Evolutionary conservation across 2,329 filamentous ascomycete species (phyloP).

Genomic region (Chaetomiaceae sp.): DNA sequence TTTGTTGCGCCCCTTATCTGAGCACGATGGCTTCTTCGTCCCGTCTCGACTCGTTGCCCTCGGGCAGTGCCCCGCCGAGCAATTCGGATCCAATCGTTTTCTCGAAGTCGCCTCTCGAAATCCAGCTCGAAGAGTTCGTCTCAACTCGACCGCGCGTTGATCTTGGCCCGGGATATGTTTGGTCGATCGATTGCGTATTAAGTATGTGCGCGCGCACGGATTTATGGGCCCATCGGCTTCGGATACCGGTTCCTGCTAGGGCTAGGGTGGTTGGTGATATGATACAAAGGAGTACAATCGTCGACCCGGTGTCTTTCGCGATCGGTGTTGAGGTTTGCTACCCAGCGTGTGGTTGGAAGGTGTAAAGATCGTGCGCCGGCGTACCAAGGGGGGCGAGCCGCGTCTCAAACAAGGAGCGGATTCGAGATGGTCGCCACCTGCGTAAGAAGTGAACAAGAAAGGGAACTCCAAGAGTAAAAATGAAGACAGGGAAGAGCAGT

Average conservation of each 20-base stretch:
- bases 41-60: not conserved
- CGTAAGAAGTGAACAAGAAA: slow-evolving; percentile 6
- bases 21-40: not conserved
- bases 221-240: slow-evolving; percentile 18
- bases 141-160: not conserved
- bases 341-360: slow-evolving; percentile 4
- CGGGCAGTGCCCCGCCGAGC: not conserved
- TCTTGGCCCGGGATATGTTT: not conserved
- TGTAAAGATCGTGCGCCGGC: slow-evolving; percentile 13
- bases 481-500: slow-evolving; percentile 9
- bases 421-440: slow-evolving; percentile 17
- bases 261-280: not conserved
- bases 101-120: not conserved
- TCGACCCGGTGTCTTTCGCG: not conserved
- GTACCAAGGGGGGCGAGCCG: slow-evolving; percentile 4
- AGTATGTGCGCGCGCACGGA: not conserved
- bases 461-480: slow-evolving; percentile 2
- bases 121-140: slow-evolving; percentile 8
- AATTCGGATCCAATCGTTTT: not conserved
- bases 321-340: not conserved
- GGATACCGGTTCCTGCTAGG: slow-evolving; percentile 7
- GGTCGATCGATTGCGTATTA: not conserved
- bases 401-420: slow-evolving; percentile 24
- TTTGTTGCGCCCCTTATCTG: not conserved
- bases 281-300: not conserved